phyloP scores from a whole-genome alignment of 176 grass and related monocot genomes.

The Alopecurus myosuroides region DNA sequence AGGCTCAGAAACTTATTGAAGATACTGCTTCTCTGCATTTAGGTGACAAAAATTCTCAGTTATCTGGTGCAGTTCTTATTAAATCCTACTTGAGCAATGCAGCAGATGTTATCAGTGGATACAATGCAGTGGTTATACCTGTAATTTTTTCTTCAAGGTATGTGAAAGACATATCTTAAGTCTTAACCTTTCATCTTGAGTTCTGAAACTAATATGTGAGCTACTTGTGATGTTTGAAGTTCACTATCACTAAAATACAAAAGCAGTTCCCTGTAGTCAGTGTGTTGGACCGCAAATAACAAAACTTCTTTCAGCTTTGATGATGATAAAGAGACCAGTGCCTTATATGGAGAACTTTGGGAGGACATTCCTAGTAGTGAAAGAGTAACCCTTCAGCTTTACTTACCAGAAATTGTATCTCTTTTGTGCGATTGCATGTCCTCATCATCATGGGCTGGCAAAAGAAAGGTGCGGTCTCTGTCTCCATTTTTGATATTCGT shows the following conservation, averaged over 20 bases:
- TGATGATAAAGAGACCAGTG: slow-evolving; percentile 87
- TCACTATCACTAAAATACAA: background rate
- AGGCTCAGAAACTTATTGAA: slow-evolving; percentile 84
- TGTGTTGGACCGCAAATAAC: background rate
- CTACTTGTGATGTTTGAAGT: slow-evolving; percentile 22
- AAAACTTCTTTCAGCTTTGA: slow-evolving; percentile 66
- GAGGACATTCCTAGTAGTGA: slow-evolving; percentile 89
- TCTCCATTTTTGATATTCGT: slow-evolving; percentile 26
- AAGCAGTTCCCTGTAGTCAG: background rate
- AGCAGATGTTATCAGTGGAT: slow-evolving; percentile 70
- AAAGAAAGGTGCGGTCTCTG: slow-evolving; percentile 76
- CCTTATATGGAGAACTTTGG: slow-evolving; percentile 91
- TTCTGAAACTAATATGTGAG: slow-evolving; percentile 8
- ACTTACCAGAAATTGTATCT: slow-evolving; percentile 72
- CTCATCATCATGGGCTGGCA: slow-evolving; percentile 85
- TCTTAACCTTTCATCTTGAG: slow-evolving; percentile 12
- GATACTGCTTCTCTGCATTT: slow-evolving; percentile 76
- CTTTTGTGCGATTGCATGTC: slow-evolving; percentile 82
- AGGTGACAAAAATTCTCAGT: slow-evolving; percentile 80
- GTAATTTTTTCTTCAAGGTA: slow-evolving; percentile 95
- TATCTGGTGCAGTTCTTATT: slow-evolving; percentile 91
- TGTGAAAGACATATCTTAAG: slow-evolving; percentile 19
- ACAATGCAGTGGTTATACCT: slow-evolving; percentile 67
- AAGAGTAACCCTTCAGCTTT: slow-evolving; percentile 84
- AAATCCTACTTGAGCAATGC: slow-evolving; percentile 84